phyloP scores from a whole-genome alignment of 225 moss, liverwort and hornwort genomes.

The Ulota crispa region DNA sequence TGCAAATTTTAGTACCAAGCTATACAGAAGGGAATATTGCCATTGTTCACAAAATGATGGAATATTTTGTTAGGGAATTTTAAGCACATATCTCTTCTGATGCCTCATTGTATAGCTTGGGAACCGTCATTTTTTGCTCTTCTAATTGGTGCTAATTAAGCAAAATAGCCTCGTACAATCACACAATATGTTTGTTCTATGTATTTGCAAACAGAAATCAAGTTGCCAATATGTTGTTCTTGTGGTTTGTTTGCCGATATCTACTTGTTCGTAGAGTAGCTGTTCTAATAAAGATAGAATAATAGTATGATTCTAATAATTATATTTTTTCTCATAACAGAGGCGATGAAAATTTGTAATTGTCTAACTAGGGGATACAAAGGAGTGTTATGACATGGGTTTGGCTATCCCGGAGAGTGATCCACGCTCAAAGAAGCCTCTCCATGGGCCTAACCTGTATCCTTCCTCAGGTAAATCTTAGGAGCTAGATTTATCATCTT shows the following conservation, averaged over 20 bases:
- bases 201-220: not conserved
- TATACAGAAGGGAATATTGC: not conserved
- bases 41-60: not conserved
- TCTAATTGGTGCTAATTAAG: not conserved
- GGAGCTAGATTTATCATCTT: not conserved
- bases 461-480: conserved; percentile 63
- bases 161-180: no score
- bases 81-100: not conserved
- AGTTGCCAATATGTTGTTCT: not conserved
- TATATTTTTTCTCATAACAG: not conserved
- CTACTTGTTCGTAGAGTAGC: not conserved
- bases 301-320: not conserved
- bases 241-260: not conserved
- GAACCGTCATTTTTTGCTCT: not conserved
- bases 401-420: conserved; percentile 58
- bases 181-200: not conserved
- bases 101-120: not conserved
- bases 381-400: conserved; percentile 88
- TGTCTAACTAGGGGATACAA: conserved; percentile 68
- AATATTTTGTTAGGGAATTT: not conserved
- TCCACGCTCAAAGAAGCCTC: conserved; percentile 57
- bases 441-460: conserved; percentile 86
- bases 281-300: not conserved
- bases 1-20: not conserved
- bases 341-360: not conserved